Conservation (phyloP, 306 rosid species). For the Lathyrus sativus region DNA sequence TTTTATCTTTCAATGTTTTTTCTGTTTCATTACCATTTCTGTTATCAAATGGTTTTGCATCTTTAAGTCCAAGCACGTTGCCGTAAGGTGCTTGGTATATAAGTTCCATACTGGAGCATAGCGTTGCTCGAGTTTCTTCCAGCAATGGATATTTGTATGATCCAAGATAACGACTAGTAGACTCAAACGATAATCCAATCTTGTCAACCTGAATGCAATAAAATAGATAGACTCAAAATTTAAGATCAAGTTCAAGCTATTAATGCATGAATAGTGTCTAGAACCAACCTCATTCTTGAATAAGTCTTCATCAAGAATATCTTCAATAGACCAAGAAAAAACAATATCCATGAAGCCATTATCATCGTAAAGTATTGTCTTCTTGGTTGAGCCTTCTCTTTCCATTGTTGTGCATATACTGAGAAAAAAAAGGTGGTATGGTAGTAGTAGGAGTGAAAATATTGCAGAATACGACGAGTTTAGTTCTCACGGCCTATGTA, state of each 20-base stretch:
- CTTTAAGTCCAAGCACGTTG: slow-evolving; percentile 39
- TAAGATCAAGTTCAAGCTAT: too few species aligned
- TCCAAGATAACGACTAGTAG: slow-evolving; percentile 45
- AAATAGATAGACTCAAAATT: not conserved
- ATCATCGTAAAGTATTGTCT: slow-evolving; percentile 1
- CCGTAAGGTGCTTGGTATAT: slow-evolving; percentile 52
- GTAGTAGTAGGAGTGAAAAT: not conserved
- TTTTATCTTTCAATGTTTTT: not conserved
- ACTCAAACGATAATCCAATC: slow-evolving; percentile 48
- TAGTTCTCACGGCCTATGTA: not conserved
- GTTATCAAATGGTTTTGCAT: slow-evolving; percentile 28
- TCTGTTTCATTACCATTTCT: not conserved
- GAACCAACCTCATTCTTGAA: slow-evolving; percentile 43
- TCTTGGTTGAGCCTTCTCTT: slow-evolving; percentile 31
- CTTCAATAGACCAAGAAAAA: slow-evolving; percentile 60
- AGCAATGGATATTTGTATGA: slow-evolving; percentile 52
- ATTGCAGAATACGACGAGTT: not conserved
- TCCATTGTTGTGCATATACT: slow-evolving; percentile 32
- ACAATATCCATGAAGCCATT: slow-evolving; percentile 44
- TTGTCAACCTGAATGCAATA: slow-evolving; percentile 34
- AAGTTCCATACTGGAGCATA: slow-evolving; percentile 52
- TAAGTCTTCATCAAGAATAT: slow-evolving; percentile 45
- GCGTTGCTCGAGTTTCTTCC: slow-evolving; percentile 68
- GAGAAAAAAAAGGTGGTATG: not conserved
- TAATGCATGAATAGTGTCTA: too few species aligned